These are phyloP conservation scores for Novymonas esmeraldas DNA, from an alignment of 208 protist genomes.

Conservation along the genomic window DNA sequence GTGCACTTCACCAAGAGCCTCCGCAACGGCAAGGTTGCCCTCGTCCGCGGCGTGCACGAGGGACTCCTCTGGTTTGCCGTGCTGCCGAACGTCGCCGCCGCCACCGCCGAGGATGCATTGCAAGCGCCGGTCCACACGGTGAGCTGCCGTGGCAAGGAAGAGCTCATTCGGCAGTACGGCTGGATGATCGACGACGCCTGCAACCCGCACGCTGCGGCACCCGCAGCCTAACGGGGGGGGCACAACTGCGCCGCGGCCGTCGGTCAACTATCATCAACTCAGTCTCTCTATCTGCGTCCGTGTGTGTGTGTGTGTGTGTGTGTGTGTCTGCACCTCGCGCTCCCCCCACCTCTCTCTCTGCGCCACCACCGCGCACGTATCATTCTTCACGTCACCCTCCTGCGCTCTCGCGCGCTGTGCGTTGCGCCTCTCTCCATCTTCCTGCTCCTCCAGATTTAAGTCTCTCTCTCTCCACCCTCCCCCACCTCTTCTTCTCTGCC, in stretches of 20 bases:
- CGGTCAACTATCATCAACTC: too few relatives aligned
- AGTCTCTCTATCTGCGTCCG: too few relatives aligned
- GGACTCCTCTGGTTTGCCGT: conserved; percentile 86
- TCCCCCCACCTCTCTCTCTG: too few relatives aligned
- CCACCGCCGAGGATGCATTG: conserved; percentile 51
- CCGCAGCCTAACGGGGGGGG: not conserved
- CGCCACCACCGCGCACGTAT: not conserved
- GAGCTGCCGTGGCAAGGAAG: conserved; percentile 81
- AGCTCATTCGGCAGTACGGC: conserved; percentile 89
- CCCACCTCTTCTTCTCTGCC: not conserved
- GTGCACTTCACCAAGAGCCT: conserved; percentile 90
- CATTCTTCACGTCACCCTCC: too few relatives aligned
- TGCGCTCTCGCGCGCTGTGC: too few relatives aligned
- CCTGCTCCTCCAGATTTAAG: too few relatives aligned
- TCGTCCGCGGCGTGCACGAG: conserved; percentile 74
- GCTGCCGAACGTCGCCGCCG: conserved; percentile 53
- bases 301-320: too few relatives aligned
- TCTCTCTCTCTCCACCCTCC: not conserved
- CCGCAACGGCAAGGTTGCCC: conserved; percentile 82
- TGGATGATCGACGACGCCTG: conserved; percentile 72
- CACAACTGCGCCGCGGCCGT: too few relatives aligned
- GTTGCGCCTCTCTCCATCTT: not conserved
- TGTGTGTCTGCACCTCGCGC: too few relatives aligned
- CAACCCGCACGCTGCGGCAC: conserved; percentile 31
- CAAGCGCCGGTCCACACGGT: conserved; percentile 71